These are phyloP conservation scores for Fragosphaeria purpurea DNA, from an alignment of 2,329 filamentous ascomycete species.

Conservation along the genomic window DNA sequence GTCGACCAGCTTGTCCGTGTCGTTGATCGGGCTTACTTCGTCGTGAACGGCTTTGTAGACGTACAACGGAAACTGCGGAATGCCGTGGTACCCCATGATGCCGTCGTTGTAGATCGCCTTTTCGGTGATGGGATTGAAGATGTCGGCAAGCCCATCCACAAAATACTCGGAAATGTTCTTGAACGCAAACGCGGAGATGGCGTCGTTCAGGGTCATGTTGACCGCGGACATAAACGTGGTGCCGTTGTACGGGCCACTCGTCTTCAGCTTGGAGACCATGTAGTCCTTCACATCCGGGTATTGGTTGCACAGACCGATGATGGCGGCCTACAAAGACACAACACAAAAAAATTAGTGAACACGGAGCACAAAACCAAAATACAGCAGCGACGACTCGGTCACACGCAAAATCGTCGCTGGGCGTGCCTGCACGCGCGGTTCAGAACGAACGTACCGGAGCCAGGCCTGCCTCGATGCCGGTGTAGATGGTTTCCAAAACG, in stretches of 20 bases:
- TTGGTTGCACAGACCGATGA: slow-evolving; percentile 25
- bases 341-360: neutral
- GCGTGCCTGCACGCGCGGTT: no score
- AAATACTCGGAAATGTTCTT: slow-evolving; percentile 33
- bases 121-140: slow-evolving; percentile 11
- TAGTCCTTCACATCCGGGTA: slow-evolving; percentile 20
- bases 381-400: neutral
- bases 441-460: slow-evolving; percentile 15
- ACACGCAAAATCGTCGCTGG: neutral
- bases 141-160: slow-evolving; percentile 20
- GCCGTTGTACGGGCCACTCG: slow-evolving; percentile 21
- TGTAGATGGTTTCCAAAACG: slow-evolving; percentile 24
- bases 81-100: slow-evolving; percentile 26
- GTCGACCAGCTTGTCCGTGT: slow-evolving; percentile 25
- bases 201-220: slow-evolving; percentile 19
- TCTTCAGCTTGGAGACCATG: slow-evolving; percentile 19
- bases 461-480: slow-evolving; percentile 23
- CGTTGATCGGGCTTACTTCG: slow-evolving; percentile 28
- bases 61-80: slow-evolving; percentile 34
- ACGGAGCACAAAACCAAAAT: no score
- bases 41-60: slow-evolving; percentile 37
- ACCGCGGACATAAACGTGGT: slow-evolving; percentile 23
- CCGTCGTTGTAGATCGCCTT: slow-evolving; percentile 21
- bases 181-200: slow-evolving; percentile 19
- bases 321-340: slow-evolving; percentile 18